A percentile compares a stretch with the other conserved stretches of the same genome.
These are phyloP conservation scores for Cucurbita ficifolia DNA, from an alignment of 306 rosid species.

Conservation along the genomic window DNA sequence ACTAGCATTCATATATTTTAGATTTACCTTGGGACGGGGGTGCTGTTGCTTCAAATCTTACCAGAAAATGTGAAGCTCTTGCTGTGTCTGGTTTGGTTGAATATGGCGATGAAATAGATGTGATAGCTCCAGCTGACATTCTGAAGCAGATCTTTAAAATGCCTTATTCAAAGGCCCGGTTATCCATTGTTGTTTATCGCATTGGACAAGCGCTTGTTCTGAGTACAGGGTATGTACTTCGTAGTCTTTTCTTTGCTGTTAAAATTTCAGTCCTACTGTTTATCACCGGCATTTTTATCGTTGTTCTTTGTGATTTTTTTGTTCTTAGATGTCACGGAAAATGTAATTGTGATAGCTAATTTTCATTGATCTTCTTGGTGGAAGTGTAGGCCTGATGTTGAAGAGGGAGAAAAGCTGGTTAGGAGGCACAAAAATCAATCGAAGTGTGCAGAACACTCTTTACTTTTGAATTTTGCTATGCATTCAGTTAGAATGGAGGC, in stretches of 20 bases:
- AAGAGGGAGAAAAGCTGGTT: conserved; percentile 87
- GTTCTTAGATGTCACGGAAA: conserved; percentile 5
- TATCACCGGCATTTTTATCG: not conserved
- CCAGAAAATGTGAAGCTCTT: conserved; percentile 78
- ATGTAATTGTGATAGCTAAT: not conserved
- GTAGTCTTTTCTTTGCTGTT: not conserved
- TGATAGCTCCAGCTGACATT: conserved; percentile 83
- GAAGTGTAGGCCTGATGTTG: conserved; percentile 66
- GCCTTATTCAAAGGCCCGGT: conserved; percentile 89
- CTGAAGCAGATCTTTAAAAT: conserved; percentile 93
- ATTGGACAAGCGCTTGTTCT: conserved; percentile 82
- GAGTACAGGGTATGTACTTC: conserved; percentile 60
- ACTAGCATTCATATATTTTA: conserved; percentile 15
- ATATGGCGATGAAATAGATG: conserved; percentile 91
- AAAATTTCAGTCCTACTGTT: not conserved
- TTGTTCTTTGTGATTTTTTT: not conserved
- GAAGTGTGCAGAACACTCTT: conserved; percentile 77
- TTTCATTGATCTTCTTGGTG: conserved; percentile 6
- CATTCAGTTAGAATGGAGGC: conserved; percentile 97
- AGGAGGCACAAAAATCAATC: conserved; percentile 69
- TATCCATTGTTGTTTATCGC: conserved; percentile 80
- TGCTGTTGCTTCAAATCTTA: conserved; percentile 58
- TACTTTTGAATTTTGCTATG: conserved; percentile 92
- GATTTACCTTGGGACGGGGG: conserved; percentile 75
- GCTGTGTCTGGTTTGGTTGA: conserved; percentile 87